These are phyloP conservation scores for Colletotrichum abscissum DNA, from an alignment of 2,329 filamentous ascomycete genomes.

Conservation along the genomic window DNA sequence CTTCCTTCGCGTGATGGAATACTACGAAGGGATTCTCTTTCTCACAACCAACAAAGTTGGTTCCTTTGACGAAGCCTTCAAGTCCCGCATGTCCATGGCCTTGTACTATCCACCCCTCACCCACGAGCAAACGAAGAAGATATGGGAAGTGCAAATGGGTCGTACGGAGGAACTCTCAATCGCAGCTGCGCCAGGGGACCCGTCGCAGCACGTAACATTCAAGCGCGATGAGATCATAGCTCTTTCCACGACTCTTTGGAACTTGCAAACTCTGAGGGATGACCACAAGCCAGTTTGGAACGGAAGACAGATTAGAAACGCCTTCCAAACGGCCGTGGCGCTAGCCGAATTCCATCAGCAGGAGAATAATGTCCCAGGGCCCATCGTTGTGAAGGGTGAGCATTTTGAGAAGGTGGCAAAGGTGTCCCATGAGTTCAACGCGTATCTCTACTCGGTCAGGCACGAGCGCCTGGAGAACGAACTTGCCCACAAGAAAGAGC, in stretches of 20 bases:
- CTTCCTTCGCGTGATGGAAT: slow-evolving; percentile 61
- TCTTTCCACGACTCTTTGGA: slow-evolving; percentile 45
- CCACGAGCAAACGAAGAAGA: slow-evolving; percentile 52
- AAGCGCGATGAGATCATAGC: slow-evolving; percentile 48
- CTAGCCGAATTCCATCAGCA: slow-evolving; percentile 50
- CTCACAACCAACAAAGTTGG: slow-evolving; percentile 62
- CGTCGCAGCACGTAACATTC: slow-evolving; percentile 46
- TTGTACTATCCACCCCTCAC: slow-evolving; percentile 50
- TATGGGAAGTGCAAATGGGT: slow-evolving; percentile 53
- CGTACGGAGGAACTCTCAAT: slow-evolving; percentile 36
- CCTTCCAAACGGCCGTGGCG: slow-evolving; percentile 57
- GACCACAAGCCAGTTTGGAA: slow-evolving; percentile 55
- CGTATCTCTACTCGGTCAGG: slow-evolving; percentile 31
- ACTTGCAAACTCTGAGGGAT: slow-evolving; percentile 53
- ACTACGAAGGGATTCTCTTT: slow-evolving; percentile 61
- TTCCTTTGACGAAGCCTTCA: slow-evolving; percentile 59
- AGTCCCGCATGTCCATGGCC: slow-evolving; percentile 59
- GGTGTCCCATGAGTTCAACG: slow-evolving; percentile 38
- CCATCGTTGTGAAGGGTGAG: slow-evolving; percentile 32
- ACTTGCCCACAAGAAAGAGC: not conserved
- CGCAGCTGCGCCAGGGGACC: slow-evolving; percentile 42
- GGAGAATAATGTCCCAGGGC: slow-evolving; percentile 28
- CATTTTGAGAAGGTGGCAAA: slow-evolving; percentile 36
- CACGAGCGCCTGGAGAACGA: not conserved
- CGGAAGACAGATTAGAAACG: slow-evolving; percentile 55